Conservation (phyloP, 768 basidiomycete species). For the Tylopilus rubrobrunneus region DNA sequence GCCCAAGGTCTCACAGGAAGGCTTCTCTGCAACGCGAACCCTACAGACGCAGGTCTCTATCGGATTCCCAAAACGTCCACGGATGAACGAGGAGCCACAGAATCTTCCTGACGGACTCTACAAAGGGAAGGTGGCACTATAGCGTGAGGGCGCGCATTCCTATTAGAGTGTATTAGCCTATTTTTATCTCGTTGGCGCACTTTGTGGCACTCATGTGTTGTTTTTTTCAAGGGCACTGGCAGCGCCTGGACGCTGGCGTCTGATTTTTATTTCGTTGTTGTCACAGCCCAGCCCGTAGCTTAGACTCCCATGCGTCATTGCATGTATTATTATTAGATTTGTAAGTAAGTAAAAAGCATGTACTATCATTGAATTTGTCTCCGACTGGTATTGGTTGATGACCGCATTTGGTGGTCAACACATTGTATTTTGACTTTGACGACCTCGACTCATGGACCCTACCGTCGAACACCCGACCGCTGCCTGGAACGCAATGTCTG, state of each 20-base stretch:
- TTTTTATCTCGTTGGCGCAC: neutral
- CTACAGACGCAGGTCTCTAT: conserved; percentile 45
- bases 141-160: conserved; percentile 60
- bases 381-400: neutral
- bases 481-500: conserved; percentile 89
- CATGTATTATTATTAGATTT: neutral
- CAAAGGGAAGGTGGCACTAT: conserved; percentile 52
- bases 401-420: neutral
- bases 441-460: conserved; percentile 18
- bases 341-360: conserved; percentile 10
- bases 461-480: conserved; percentile 71
- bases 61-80: conserved; percentile 69
- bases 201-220: neutral
- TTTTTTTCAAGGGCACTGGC: neutral
- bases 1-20: conserved; percentile 21
- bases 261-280: neutral
- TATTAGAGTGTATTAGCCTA: conserved; percentile 46
- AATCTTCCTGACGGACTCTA: conserved; percentile 65
- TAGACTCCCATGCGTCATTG: neutral
- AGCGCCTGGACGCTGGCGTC: neutral
- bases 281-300: neutral
- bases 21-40: conserved; percentile 23
- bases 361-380: neutral
- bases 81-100: conserved; percentile 42
- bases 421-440: neutral